Evolutionary conservation across 73 alveolate species (phyloP).

Genomic region (Paramecium sonneborni): DNA sequence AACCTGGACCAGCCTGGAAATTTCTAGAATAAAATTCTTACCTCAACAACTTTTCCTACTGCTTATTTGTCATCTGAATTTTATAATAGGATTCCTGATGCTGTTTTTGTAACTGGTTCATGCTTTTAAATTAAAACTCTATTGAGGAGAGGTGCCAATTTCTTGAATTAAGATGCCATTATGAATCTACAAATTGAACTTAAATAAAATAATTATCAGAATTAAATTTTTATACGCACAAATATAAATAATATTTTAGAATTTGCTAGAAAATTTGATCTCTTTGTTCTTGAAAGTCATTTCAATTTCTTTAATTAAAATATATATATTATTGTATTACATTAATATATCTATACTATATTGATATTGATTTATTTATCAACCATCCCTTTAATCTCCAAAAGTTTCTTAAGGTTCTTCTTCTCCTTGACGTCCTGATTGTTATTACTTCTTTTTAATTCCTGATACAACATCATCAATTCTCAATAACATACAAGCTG

Average conservation of each 20-base stretch:
- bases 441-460: slow-evolving; percentile 82
- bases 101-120: slow-evolving; percentile 81
- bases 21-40: slow-evolving; percentile 69
- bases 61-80: slow-evolving; percentile 71
- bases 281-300: not conserved
- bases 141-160: slow-evolving; percentile 74
- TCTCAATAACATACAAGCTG: slow-evolving; percentile 95
- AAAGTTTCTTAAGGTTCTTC: slow-evolving; percentile 61
- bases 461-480: slow-evolving; percentile 97
- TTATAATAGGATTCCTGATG: slow-evolving; percentile 84
- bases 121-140: slow-evolving; percentile 75
- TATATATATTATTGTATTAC: not conserved
- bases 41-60: slow-evolving; percentile 82
- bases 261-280: slow-evolving; percentile 15
- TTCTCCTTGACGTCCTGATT: slow-evolving; percentile 41
- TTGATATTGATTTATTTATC: slow-evolving; percentile 8
- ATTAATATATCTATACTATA: not conserved
- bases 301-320: not conserved
- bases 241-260: not conserved
- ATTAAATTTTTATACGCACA: not conserved
- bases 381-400: slow-evolving; percentile 71
- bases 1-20: slow-evolving; percentile 56
- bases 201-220: slow-evolving; percentile 13
- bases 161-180: slow-evolving; percentile 67
- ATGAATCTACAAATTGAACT: not conserved